Conservation (phyloP, 2,329 filamentous ascomycete genomes). For the Cucurbitaria berberidis region DNA sequence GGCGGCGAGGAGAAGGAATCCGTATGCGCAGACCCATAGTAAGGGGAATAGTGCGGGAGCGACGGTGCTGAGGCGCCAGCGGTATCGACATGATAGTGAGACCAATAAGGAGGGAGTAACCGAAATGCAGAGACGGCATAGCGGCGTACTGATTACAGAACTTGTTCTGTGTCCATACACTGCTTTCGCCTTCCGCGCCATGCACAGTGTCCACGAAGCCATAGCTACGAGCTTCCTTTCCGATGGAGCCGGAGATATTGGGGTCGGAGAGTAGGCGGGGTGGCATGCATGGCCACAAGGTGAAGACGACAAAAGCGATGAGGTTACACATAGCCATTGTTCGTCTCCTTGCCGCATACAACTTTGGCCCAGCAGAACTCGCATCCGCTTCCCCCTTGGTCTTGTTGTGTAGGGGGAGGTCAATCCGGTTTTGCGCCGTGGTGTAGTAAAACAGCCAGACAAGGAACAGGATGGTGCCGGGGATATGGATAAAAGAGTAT, state of each 20-base stretch:
- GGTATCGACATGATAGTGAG: slow-evolving; percentile 72
- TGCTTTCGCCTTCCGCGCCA: slow-evolving; percentile 64
- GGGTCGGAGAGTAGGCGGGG: slow-evolving; percentile 62
- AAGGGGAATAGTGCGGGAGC: slow-evolving; percentile 44
- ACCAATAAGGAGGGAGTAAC: slow-evolving; percentile 75
- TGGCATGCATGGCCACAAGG: slow-evolving; percentile 66
- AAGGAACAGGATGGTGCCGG: slow-evolving; percentile 74
- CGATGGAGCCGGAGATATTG: slow-evolving; percentile 60
- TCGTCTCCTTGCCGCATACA: slow-evolving; percentile 62
- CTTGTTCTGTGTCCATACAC: slow-evolving; percentile 73
- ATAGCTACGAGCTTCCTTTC: slow-evolving; percentile 64
- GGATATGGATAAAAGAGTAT: slow-evolving; percentile 81
- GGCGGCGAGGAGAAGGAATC: slow-evolving; percentile 59
- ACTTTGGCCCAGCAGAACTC: slow-evolving; percentile 55
- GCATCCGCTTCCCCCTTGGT: slow-evolving; percentile 36
- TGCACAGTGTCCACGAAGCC: slow-evolving; percentile 67
- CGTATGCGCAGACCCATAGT: slow-evolving; percentile 42
- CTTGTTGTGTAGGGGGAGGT: slow-evolving; percentile 50
- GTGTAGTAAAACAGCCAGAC: slow-evolving; percentile 73
- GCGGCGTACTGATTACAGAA: slow-evolving; percentile 81
- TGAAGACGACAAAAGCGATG: slow-evolving; percentile 65
- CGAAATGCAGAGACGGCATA: slow-evolving; percentile 78
- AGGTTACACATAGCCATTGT: slow-evolving; percentile 66
- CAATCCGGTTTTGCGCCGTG: slow-evolving; percentile 63
- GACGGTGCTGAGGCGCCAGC: slow-evolving; percentile 60